phyloP scores from a whole-genome alignment of 495 filamentous ascomycete genomes.

The Cercophora scortea region DNA sequence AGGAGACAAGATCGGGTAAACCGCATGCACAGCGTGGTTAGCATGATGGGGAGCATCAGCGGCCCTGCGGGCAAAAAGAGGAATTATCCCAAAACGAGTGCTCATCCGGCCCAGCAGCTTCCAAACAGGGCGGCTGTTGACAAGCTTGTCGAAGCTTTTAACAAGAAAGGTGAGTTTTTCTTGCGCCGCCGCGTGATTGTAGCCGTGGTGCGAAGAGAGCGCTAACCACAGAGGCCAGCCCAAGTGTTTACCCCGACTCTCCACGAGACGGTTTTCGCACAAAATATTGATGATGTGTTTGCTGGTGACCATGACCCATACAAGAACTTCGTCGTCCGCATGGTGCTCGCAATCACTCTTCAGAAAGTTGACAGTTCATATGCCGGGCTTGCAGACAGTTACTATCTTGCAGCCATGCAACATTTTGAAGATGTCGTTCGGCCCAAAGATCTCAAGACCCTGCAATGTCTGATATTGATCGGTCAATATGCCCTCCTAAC shows the following conservation, averaged over 20 bases:
- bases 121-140: conserved; percentile 61
- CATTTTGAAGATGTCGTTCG: conserved; percentile 70
- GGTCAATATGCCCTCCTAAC: conserved; percentile 88
- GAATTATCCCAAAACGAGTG: conserved; percentile 71
- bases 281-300: conserved; percentile 73
- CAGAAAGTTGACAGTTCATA: conserved; percentile 75
- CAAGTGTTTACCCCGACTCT: conserved; percentile 79
- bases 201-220: neutral
- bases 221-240: conserved; percentile 38
- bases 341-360: conserved; percentile 88
- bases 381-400: conserved; percentile 81
- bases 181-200: neutral
- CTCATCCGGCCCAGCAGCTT: conserved; percentile 58
- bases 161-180: conserved; percentile 61
- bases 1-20: conserved; percentile 20
- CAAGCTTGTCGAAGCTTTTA: conserved; percentile 69
- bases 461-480: conserved; percentile 86
- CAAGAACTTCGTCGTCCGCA: conserved; percentile 75
- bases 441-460: conserved; percentile 72
- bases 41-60: conserved; percentile 27
- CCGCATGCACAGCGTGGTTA: conserved; percentile 28
- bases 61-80: conserved; percentile 30
- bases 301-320: conserved; percentile 65
- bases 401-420: conserved; percentile 79
- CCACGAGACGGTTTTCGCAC: conserved; percentile 71